Percentiles rank a stretch among this genome's conserved stretches.
phyloP scores from a whole-genome alignment of 495 filamentous ascomycete genomes.

The Aspergillus saccharolyticus region DNA sequence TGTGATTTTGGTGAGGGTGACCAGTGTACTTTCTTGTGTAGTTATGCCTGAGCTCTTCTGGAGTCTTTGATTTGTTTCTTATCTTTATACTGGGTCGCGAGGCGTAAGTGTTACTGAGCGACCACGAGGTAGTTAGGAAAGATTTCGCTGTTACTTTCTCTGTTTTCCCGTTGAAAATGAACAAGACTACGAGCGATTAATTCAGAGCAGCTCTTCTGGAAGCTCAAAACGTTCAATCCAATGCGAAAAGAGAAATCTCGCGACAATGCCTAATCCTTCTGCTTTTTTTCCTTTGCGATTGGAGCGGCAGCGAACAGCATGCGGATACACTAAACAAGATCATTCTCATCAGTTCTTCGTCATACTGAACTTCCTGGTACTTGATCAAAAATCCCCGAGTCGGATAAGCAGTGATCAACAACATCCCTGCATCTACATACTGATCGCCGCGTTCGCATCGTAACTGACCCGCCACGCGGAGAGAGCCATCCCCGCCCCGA shows the following conservation, averaged over 20 bases:
- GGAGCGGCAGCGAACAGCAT: too few relatives aligned
- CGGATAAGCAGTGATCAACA: too few relatives aligned
- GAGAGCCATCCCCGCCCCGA: slow-evolving; percentile 67
- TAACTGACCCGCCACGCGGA: slow-evolving; percentile 69
- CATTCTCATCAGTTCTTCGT: too few relatives aligned
- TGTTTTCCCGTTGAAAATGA: not conserved
- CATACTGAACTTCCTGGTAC: too few relatives aligned
- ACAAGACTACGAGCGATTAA: not conserved
- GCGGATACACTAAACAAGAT: too few relatives aligned
- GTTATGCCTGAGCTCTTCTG: not conserved
- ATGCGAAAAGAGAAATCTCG: too few relatives aligned
- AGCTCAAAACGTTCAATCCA: too few relatives aligned
- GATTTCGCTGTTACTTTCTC: not conserved
- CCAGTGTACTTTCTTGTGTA: slow-evolving; percentile 6
- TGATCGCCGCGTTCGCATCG: slow-evolving; percentile 69
- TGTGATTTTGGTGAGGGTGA: slow-evolving; percentile 1
- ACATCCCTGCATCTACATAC: slow-evolving; percentile 71
- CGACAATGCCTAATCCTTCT: too few relatives aligned
- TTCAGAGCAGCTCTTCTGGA: too few relatives aligned
- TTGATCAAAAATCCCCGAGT: too few relatives aligned
- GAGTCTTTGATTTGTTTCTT: not conserved
- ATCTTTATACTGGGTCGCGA: not conserved
- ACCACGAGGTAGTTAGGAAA: not conserved
- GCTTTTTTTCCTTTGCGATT: too few relatives aligned
- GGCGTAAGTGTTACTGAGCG: not conserved